phyloP scores from a whole-genome alignment of 805 yeast genomes.

The Debaryomyces tyrocola region DNA sequence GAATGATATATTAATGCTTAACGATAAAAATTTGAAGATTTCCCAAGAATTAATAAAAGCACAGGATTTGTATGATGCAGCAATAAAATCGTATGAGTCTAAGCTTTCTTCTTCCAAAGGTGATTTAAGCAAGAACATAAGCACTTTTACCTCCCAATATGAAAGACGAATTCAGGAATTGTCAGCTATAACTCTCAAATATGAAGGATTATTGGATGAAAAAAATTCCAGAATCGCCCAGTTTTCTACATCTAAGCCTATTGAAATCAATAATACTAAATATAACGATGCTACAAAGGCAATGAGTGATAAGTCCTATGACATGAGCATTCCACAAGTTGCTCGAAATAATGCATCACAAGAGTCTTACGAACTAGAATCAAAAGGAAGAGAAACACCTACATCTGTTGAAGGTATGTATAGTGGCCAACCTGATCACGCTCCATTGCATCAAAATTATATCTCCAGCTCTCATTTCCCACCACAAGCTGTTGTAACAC shows the following conservation, averaged over 20 bases:
- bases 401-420: background rate
- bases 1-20: constrained; percentile 15
- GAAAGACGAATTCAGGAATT: constrained; percentile 39
- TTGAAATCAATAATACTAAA: constrained; percentile 19
- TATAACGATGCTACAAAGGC: background rate
- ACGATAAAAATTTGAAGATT: constrained; percentile 20
- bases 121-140: constrained; percentile 27
- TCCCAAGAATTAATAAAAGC: constrained; percentile 15
- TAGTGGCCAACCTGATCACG: background rate
- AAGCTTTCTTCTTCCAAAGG: constrained; percentile 20
- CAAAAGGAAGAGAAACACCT: background rate
- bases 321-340: background rate
- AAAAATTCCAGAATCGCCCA: constrained; percentile 35
- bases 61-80: constrained; percentile 12
- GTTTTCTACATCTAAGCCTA: constrained; percentile 36
- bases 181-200: constrained; percentile 25
- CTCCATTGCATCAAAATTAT: background rate
- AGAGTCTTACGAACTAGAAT: background rate
- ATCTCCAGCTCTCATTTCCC: background rate
- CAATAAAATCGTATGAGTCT: constrained; percentile 20
- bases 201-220: constrained; percentile 37
- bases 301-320: background rate
- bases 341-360: background rate
- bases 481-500: constrained; percentile 8
- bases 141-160: constrained; percentile 22